These are phyloP conservation scores for Paramecium caudatum DNA, from an alignment of 73 alveolate genomes.

Conservation along the genomic window DNA sequence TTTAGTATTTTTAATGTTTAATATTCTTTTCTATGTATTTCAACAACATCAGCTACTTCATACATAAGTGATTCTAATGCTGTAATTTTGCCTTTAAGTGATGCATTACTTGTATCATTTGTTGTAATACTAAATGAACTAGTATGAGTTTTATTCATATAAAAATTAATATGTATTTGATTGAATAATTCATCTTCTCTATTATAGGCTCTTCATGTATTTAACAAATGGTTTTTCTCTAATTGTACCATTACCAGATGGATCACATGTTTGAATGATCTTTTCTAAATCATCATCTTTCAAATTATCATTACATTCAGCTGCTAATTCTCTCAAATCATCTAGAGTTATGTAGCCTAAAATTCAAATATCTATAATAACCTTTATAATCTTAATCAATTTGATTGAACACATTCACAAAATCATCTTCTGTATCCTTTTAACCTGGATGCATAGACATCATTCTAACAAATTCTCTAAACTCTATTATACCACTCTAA, in stretches of 20 bases:
- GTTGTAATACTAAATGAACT: constrained; percentile 42
- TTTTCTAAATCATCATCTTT: background rate
- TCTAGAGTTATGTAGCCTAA: constrained; percentile 4
- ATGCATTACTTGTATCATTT: background rate
- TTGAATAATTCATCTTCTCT: background rate
- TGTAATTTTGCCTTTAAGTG: constrained; percentile 29
- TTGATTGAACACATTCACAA: background rate
- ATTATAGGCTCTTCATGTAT: constrained; percentile 12
- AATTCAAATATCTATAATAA: background rate
- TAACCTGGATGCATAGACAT: constrained; percentile 56
- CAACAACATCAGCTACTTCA: constrained; percentile 57
- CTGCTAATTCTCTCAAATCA: constrained; percentile 3
- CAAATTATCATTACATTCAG: constrained; percentile 11
- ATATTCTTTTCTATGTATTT: constrained; percentile 61
- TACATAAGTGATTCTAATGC: constrained; percentile 22
- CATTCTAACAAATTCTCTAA: constrained; percentile 68
- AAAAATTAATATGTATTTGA: constrained; percentile 6
- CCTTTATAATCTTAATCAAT: constrained; percentile 38
- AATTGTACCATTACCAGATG: background rate
- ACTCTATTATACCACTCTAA: constrained; percentile 60
- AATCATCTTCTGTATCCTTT: constrained; percentile 2
- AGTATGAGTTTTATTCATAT: constrained; percentile 43
- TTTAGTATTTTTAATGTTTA: constrained; percentile 15
- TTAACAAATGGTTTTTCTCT: background rate
- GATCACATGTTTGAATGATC: constrained; percentile 2